Evolutionary conservation across 306 rosid genomes (phyloP).

Genomic region (Cucurbita pepo): DNA sequence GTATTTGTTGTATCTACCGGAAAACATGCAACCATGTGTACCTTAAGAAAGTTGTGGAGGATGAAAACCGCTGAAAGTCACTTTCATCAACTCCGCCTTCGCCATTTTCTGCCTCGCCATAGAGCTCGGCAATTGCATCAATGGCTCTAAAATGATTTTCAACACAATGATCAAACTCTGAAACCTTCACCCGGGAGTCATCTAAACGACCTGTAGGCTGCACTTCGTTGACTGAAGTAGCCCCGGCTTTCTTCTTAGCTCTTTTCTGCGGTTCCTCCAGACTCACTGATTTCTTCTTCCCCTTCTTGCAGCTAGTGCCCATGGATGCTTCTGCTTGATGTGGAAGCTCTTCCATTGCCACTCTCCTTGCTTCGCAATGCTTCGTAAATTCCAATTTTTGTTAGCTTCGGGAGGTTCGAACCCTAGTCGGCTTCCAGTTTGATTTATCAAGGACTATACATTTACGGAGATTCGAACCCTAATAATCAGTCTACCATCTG

Average conservation of each 20-base stretch:
- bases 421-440: not conserved
- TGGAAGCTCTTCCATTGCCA: not conserved
- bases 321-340: not conserved
- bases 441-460: not conserved
- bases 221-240: not conserved
- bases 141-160: conserved; percentile 51
- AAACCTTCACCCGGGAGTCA: conserved; percentile 19
- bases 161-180: conserved; percentile 37
- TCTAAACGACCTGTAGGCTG: not conserved
- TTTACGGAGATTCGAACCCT: not conserved
- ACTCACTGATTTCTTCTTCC: conserved; percentile 6
- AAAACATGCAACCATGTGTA: conserved; percentile 7
- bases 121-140: conserved; percentile 37
- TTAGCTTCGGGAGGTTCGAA: not conserved
- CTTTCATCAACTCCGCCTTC: conserved; percentile 13
- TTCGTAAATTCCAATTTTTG: not conserved
- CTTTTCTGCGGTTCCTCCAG: not conserved
- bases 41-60: conserved; percentile 59
- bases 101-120: conserved; percentile 26
- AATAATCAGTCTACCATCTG: not conserved
- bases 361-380: not conserved
- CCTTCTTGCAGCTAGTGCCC: conserved; percentile 3
- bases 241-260: not conserved
- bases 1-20: too few relatives aligned
- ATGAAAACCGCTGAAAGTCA: conserved; percentile 34